Evolutionary conservation across 768 basidiomycete species (phyloP).

Genomic region (Neoboletus subvelutipes): DNA sequence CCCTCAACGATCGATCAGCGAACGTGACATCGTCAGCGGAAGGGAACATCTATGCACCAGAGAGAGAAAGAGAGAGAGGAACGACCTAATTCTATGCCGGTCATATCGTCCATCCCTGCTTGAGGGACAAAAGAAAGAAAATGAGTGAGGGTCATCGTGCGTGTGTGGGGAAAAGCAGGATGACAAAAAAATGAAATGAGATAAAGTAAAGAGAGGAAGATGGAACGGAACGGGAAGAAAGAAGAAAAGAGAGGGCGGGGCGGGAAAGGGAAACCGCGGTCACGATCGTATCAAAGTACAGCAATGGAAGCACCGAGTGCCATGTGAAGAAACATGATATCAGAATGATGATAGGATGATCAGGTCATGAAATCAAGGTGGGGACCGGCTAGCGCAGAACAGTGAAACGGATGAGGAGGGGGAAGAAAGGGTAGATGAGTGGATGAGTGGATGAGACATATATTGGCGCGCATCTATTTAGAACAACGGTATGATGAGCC

Average conservation of each 20-base stretch:
- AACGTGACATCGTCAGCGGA: neutral
- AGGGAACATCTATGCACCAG: constrained; percentile 9
- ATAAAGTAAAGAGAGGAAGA: neutral
- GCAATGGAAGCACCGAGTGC: constrained; percentile 7
- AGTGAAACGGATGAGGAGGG: neutral
- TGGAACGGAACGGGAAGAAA: neutral
- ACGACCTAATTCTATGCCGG: constrained; percentile 17
- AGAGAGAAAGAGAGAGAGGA: neutral
- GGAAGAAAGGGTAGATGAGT: neutral
- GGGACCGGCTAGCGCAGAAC: neutral
- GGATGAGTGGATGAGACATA: constrained; percentile 6
- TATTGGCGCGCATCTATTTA: constrained; percentile 22
- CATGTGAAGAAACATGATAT: constrained; percentile 10
- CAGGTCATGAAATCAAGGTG: constrained; percentile 1
- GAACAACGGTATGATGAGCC: constrained; percentile 15
- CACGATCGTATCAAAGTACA: constrained; percentile 23
- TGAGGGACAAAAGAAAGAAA: neutral
- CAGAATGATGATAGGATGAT: constrained; percentile 4
- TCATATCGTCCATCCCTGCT: constrained; percentile 18
- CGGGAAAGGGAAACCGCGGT: neutral
- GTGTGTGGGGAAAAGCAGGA: constrained; percentile 2
- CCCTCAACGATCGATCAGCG: neutral
- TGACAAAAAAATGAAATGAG: neutral
- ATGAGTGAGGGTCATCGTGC: constrained; percentile 2
- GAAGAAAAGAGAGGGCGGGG: neutral